Evolutionary conservation across 2,329 filamentous ascomycete genomes (phyloP).

Genomic region (Teratosphaeria zuluensis): DNA sequence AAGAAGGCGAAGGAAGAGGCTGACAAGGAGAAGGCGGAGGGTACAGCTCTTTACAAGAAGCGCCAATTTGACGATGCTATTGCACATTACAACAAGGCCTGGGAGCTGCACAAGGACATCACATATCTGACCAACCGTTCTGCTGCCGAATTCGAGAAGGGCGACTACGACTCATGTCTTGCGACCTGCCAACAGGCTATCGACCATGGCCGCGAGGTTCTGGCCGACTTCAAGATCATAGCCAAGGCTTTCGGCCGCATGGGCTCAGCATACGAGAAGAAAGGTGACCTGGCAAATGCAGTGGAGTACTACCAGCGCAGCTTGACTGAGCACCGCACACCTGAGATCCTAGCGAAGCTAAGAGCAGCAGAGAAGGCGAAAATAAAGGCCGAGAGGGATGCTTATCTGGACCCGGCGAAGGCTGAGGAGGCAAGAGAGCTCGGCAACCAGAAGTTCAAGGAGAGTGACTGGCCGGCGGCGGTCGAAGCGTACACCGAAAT

Average conservation of each 20-base stretch:
- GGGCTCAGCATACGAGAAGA: conserved; percentile 85
- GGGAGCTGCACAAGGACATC: conserved; percentile 91
- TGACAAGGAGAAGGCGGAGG: conserved; percentile 87
- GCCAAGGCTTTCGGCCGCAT: conserved; percentile 97
- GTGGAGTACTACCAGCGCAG: conserved; percentile 88
- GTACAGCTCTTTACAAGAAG: conserved; percentile 97
- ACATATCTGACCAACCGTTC: conserved; percentile 95
- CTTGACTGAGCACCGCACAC: conserved; percentile 91
- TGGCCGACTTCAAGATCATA: conserved; percentile 96
- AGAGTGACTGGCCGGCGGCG: conserved; percentile 86
- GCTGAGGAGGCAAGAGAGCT: conserved; percentile 92
- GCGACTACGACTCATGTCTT: conserved; percentile 80
- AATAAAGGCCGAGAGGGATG: conserved; percentile 60
- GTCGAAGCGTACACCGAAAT: conserved; percentile 93
- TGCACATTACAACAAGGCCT: conserved; percentile 86
- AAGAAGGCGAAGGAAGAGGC: conserved; percentile 87
- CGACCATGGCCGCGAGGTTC: conserved; percentile 77
- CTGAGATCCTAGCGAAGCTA: conserved; percentile 86
- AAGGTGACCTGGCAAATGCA: conserved; percentile 67
- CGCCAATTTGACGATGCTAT: conserved; percentile 92
- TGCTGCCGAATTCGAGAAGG: conserved; percentile 92
- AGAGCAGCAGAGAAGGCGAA: conserved; percentile 82
- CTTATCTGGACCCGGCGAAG: conserved; percentile 83
- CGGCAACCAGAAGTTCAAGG: conserved; percentile 96
- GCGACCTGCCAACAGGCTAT: conserved; percentile 80